A percentile compares a stretch with the other conserved stretches of the same genome.
These are phyloP conservation scores for Aspergillus puulaauensis DNA, from an alignment of 2,329 filamentous ascomycete species.

Conservation along the genomic window DNA sequence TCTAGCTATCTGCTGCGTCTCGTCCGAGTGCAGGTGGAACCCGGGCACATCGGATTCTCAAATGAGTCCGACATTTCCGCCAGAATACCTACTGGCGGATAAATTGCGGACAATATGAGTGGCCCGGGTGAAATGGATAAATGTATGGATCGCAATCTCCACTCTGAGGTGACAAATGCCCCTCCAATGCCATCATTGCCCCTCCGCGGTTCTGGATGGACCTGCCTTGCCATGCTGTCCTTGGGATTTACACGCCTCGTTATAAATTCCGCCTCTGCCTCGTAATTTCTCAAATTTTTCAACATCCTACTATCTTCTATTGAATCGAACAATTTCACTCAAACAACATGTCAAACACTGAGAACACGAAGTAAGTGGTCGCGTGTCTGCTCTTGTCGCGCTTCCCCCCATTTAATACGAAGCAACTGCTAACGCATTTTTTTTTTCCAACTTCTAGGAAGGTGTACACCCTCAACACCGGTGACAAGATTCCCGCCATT, in stretches of 20 bases:
- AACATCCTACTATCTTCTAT: not conserved
- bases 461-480: conserved; percentile 50
- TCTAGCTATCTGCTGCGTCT: not conserved
- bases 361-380: conserved; percentile 30
- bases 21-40: no score
- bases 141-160: conserved; percentile 5
- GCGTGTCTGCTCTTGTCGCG: not conserved
- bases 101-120: conserved; percentile 3
- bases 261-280: conserved; percentile 15
- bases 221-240: conserved; percentile 17
- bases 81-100: not conserved
- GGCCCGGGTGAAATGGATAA: conserved; percentile 6
- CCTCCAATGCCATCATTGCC: conserved; percentile 23
- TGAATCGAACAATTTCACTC: not conserved
- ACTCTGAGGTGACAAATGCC: conserved; percentile 12
- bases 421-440: not conserved
- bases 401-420: not conserved
- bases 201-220: conserved; percentile 20
- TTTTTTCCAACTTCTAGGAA: conserved; percentile 25
- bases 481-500: conserved; percentile 49
- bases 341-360: conserved; percentile 27
- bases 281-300: not conserved
- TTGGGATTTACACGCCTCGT: not conserved
- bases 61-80: no score
- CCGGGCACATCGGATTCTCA: no score